Evolutionary conservation across 495 filamentous ascomycete genomes (phyloP).

Genomic region (Talaromyces adpressus): DNA sequence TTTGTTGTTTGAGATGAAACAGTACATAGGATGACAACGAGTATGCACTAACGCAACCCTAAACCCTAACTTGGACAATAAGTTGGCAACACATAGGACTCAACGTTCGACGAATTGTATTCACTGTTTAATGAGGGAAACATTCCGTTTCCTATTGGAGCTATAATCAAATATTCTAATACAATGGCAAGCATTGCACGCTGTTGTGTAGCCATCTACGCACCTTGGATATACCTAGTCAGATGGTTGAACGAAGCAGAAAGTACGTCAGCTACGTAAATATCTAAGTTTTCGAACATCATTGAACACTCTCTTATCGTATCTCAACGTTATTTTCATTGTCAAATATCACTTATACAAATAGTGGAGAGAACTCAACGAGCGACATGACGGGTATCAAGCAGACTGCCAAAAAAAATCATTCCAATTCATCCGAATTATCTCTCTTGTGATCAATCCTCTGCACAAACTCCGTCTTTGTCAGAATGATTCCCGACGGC

Average conservation of each 20-base stretch:
- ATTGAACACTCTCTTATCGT: no score
- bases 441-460: constrained; percentile 4
- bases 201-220: background rate
- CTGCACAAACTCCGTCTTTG: constrained; percentile 8
- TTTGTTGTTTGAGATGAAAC: background rate
- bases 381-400: background rate
- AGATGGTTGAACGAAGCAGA: background rate
- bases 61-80: background rate
- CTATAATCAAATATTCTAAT: background rate
- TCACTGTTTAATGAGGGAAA: background rate
- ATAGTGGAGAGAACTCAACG: background rate
- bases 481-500: constrained; percentile 5
- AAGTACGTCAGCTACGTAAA: no score
- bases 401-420: background rate
- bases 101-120: background rate
- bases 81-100: background rate
- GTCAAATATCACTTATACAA: background rate
- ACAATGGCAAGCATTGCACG: background rate
- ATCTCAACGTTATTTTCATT: background rate
- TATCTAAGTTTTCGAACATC: no score
- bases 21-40: background rate
- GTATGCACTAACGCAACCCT: background rate
- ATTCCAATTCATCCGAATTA: constrained; percentile 1
- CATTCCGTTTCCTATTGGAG: background rate
- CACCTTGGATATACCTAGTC: no score